Base-by-base conservation (phyloP, 306 rosid species). In the Fagus sylvatica region DNA sequence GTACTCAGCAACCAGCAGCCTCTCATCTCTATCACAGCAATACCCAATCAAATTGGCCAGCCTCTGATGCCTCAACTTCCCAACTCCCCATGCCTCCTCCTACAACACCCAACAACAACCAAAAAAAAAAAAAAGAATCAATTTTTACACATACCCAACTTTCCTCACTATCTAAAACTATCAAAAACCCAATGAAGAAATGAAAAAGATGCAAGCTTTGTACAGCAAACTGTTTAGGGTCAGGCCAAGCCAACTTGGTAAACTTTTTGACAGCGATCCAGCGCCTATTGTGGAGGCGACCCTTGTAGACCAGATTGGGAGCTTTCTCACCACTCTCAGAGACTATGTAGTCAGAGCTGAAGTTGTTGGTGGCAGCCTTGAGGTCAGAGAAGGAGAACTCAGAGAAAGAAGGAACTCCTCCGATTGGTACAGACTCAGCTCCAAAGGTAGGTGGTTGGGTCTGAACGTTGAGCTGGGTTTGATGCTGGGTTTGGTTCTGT, bases 201-300 rank as follows among this genome's bases (percentile, higher is more conserved):
- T 2, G 7, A 36, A 77, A 28, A 48, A 7, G 28, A 11, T 15
- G n/a, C 49, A 73, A 37, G 49, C 7, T 16, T 54, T 55, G 22
- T 82, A 90, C 95, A 51, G 90, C 97, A 75, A 96, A 96, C 71
- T 93, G 99, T 80, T 93, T 88, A 72, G 99, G 91, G 83, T 96
- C 94, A 19, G 99, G 99, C 98, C 99, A 96, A 7, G 98, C 98
- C 60, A 88, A 81, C 66, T 93, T 96, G 51, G 93, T 77, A 83
- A 93, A 96, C 94, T 91, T 93, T 91, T 96, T 96, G 30, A 96
- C 98, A 0, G 99, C 99, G 88, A 95, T 93, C 96, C 91, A 93
- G 1, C 89, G 85, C 37, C 87, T 87, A 79, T 88, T 89, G 73
- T 80, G 90, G 19, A 95, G 91, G 30, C 89, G 87, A 4, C 99